Evolutionary conservation across 805 yeast genomes (phyloP), one percentile per base, ranked within the genome.

Genomic region (Sugiyamaella mastotermitis): DNA sequence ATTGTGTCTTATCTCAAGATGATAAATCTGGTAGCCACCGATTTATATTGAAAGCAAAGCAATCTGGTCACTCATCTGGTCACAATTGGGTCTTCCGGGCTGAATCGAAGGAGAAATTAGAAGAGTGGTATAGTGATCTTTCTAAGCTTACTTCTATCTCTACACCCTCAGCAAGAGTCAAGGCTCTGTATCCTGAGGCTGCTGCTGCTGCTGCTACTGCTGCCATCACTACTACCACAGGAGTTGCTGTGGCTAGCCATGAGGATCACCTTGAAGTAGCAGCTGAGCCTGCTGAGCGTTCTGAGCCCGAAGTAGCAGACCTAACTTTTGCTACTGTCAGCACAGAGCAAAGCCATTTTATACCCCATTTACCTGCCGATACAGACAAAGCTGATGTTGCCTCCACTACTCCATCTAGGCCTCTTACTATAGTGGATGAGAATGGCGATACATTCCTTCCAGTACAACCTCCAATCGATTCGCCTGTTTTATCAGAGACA

Each of bases 41-140:
- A 62, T 92, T 90, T 61, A 83, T 87, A 8, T 65, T 90, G 44
- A 76, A 74, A 47, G 76, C 87, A 13, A 84, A 82, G 52, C 78
- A 80, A 46, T 76, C 78, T 44, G 92, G 92, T 10, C 64, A 82
- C 43, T 33, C 45, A 25, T 17, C 29, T 25, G 84, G 86, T 30
- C 97, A 88, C 62, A 87, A 86, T 52, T 86, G 92, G 85, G 92
- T 88, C n/a, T 88, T 90, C 66, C 72, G 94, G 48, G 80, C 94
- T n/a, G 92, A 83, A 53, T 74, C 82, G 34, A 83, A 82, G 51
- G 82, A 79, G 29, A 60, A 72, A 22, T 84, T 87, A 90, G 76
- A 80, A 57, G 71, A 68, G 27, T 90, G 98, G 98, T 84, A 74
- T 60, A 74, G 74, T 48, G 94, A 83, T 54, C 68, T 90, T 48